Evolutionary conservation across 2,329 filamentous ascomycete genomes (phyloP).

Genomic region (Exophiala viscosa): DNA sequence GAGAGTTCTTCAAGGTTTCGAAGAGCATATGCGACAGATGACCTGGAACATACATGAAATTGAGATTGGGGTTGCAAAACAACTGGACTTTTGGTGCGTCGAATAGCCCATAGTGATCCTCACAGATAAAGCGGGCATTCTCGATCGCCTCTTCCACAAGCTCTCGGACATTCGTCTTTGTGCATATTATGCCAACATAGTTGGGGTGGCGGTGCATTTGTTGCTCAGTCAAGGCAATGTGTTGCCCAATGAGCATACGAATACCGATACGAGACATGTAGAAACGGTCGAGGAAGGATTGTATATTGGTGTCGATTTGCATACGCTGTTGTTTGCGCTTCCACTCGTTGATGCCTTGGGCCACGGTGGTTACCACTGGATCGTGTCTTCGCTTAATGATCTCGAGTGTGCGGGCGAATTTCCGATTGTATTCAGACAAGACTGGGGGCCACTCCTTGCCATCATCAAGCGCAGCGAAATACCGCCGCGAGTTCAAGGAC

Average conservation of each 20-base stretch:
- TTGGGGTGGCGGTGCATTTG: conserved; percentile 82
- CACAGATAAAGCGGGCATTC: conserved; percentile 97
- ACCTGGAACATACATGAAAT: conserved; percentile 99
- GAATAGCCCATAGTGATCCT: conserved; percentile 96
- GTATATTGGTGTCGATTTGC: conserved; percentile 94
- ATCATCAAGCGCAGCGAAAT: conserved; percentile 91
- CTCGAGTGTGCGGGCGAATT: conserved; percentile 82
- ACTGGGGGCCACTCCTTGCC: conserved; percentile 87
- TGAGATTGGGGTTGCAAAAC: conserved; percentile 86
- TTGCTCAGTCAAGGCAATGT: conserved; percentile 94
- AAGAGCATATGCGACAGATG: conserved; percentile 99
- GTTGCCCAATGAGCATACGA: conserved; percentile 97
- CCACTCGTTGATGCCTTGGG: conserved; percentile 96
- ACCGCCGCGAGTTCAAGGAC: conserved; percentile 60
- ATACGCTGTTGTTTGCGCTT: conserved; percentile 94
- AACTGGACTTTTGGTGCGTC: conserved; percentile 95
- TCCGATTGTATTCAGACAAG: conserved; percentile 87
- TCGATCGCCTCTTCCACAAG: conserved; percentile 96
- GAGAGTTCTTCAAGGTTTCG: conserved; percentile 96
- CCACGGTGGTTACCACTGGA: conserved; percentile 95
- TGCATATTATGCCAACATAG: conserved; percentile 98
- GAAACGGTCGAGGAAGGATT: conserved; percentile 95
- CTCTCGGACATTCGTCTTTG: conserved; percentile 93
- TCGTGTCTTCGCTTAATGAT: conserved; percentile 95
- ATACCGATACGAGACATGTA: conserved; percentile 99